phyloP scores from a whole-genome alignment of 345 rosid species.

The Eutrema japonicum region DNA sequence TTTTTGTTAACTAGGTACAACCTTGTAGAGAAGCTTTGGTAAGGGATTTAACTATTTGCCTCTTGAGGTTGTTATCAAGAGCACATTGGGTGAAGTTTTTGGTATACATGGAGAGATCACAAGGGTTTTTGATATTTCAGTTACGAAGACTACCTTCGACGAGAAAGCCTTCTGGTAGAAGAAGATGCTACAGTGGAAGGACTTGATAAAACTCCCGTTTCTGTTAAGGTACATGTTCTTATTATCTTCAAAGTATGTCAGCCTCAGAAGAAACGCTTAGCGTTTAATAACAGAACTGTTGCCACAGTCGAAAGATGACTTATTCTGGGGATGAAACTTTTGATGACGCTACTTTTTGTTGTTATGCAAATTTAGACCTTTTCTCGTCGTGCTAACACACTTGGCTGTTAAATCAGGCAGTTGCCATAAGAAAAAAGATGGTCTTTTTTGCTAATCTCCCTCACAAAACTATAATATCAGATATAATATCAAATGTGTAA shows the following conservation, averaged over 20 bases:
- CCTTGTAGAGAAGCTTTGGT: too few species aligned
- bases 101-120: too few species aligned
- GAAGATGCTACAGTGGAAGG: background rate
- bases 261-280: background rate
- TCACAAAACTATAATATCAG: background rate
- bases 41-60: too few species aligned
- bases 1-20: too few species aligned
- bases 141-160: slow-evolving; percentile 1
- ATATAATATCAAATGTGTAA: background rate
- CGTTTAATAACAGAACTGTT: background rate
- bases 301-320: too few species aligned
- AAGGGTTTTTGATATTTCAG: slow-evolving; percentile 8
- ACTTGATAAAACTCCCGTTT: background rate
- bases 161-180: background rate
- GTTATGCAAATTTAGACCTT: background rate
- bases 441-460: too few species aligned
- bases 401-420: background rate
- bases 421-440: background rate
- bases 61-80: background rate
- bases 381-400: background rate
- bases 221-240: background rate
- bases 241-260: too few species aligned
- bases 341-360: background rate
- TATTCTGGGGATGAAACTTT: too few species aligned
- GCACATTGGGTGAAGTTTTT: background rate